Evolutionary conservation across 768 basidiomycete species (phyloP).

Genomic region (Boletus rubroflammeus): DNA sequence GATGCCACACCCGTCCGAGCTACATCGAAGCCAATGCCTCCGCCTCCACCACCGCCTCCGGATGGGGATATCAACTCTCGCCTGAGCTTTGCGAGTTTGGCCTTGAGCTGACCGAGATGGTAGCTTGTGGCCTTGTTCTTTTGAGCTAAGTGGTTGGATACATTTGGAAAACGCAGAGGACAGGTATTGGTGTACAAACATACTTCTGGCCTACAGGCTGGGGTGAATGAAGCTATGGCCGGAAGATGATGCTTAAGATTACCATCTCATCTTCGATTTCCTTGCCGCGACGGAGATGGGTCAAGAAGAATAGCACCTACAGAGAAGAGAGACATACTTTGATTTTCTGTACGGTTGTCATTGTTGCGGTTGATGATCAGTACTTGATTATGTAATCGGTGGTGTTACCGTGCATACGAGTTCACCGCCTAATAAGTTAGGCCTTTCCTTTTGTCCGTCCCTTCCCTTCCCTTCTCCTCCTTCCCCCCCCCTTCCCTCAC

Average conservation of each 20-base stretch:
- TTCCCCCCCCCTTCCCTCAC: conserved; percentile 14
- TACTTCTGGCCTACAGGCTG: conserved; percentile 70
- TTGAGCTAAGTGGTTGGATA: conserved; percentile 56
- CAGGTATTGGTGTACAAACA: conserved; percentile 27
- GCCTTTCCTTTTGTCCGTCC: conserved; percentile 9
- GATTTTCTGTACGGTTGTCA: conserved; percentile 91
- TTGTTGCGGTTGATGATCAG: conserved; percentile 26
- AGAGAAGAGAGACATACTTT: conserved; percentile 46
- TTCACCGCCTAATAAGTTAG: not conserved
- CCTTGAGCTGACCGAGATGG: conserved; percentile 94
- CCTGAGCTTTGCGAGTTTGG: conserved; percentile 95
- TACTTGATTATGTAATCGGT: conserved; percentile 14
- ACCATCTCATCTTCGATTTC: conserved; percentile 99
- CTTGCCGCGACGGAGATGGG: conserved; percentile 34
- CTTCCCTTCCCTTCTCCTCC: not conserved
- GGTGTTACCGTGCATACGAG: conserved; percentile 13
- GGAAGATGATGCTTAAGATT: conserved; percentile 30
- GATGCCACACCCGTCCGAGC: conserved; percentile 97
- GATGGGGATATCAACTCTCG: conserved; percentile 86
- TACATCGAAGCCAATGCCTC: conserved; percentile 94
- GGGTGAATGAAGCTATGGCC: conserved; percentile 26
- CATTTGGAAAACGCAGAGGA: conserved; percentile 8
- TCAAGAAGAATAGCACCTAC: conserved; percentile 17
- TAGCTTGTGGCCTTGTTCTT: conserved; percentile 97
- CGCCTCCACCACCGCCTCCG: conserved; percentile 79